Conservation (phyloP, 2,329 filamentous ascomycete genomes). For the Fonsecaea monophora region DNA sequence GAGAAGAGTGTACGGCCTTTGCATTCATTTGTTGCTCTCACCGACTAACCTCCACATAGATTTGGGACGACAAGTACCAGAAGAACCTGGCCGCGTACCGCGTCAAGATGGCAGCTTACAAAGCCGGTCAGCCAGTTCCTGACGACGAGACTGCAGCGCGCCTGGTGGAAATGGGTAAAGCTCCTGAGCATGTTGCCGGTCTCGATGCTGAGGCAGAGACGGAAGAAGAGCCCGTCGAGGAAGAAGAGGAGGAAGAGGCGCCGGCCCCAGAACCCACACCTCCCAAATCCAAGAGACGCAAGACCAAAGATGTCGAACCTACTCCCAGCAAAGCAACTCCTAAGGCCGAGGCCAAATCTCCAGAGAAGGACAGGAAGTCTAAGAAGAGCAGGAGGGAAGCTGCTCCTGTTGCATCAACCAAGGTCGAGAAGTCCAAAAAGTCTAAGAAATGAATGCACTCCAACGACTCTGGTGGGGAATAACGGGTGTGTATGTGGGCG, state of each 20-base stretch:
- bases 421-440: slow-evolving; percentile 40
- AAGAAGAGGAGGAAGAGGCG: slow-evolving; percentile 46
- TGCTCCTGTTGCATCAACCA: slow-evolving; percentile 31
- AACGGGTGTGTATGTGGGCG: slow-evolving; percentile 1
- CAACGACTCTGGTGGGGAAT: background rate
- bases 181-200: slow-evolving; percentile 34
- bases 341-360: slow-evolving; percentile 44
- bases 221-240: slow-evolving; percentile 44
- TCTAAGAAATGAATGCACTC: slow-evolving; percentile 33
- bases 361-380: slow-evolving; percentile 49
- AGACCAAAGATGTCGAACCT: slow-evolving; percentile 48
- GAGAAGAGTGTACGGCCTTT: slow-evolving; percentile 69
- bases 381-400: slow-evolving; percentile 59
- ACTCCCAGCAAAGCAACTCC: slow-evolving; percentile 48
- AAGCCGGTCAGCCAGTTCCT: slow-evolving; percentile 55
- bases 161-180: slow-evolving; percentile 49
- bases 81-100: slow-evolving; percentile 64
- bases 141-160: slow-evolving; percentile 54
- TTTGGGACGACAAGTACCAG: slow-evolving; percentile 65
- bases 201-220: slow-evolving; percentile 46
- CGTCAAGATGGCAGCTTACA: slow-evolving; percentile 62
- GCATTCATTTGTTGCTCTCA: background rate
- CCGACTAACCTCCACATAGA: slow-evolving; percentile 43
- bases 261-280: slow-evolving; percentile 52
- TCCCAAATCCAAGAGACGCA: slow-evolving; percentile 53